Base-by-base conservation (phyloP, 352 stramenopile genomes). In the Plasmopara viticola region DNA sequence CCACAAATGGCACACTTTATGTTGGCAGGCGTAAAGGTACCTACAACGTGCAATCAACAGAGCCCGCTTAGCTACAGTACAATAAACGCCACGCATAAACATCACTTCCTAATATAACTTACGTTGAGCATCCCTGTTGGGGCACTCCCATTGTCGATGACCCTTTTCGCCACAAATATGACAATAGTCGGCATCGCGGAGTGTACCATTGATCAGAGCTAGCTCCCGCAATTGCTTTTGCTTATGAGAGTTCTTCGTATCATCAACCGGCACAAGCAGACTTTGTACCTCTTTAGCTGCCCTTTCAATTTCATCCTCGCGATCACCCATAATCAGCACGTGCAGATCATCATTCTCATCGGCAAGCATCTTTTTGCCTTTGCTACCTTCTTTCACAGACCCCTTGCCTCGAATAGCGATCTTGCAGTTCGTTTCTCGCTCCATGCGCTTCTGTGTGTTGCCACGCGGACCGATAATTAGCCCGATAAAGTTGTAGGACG, bases 401-500 rank as follows among this genome's bases (percentile, higher is more conserved):
- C 96, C 96, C 47, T 93, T 91, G 25, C 96, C 96, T 12, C 96
- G 90, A 65, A 99, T 99, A 40, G 95, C 93, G 66, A 99, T 99
- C 72, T 98, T 99, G 77, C 95, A 99, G 50, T 96, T 95, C 6
- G 95, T 98, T 66, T 99, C 96, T 38, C 86, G 84, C 71, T 99
- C 97, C 83, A 99, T 96, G 47, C 97, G 95, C 67, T 99, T 99
- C 66, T 99, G 97, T 14, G 97, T 99, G 64, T 98, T 98, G 9
- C 97, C 97, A 12, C 97, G 83, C 3, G 97, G 97, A 10, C 97
- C 97, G 50, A 99, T 99, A 67, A 99, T 98, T 30, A 99, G 68
- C 4, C 95, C 97, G 44, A 99, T 99, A 68, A 99, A 99, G 70
- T 99, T 99, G 78, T 99, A 99, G 5, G 84, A 94, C 0, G 97